Percentiles rank a stretch among this genome's conserved stretches.
Evolutionary conservation across 768 basidiomycete species (phyloP).

Genomic region (Hemileccinum rubropunctum): DNA sequence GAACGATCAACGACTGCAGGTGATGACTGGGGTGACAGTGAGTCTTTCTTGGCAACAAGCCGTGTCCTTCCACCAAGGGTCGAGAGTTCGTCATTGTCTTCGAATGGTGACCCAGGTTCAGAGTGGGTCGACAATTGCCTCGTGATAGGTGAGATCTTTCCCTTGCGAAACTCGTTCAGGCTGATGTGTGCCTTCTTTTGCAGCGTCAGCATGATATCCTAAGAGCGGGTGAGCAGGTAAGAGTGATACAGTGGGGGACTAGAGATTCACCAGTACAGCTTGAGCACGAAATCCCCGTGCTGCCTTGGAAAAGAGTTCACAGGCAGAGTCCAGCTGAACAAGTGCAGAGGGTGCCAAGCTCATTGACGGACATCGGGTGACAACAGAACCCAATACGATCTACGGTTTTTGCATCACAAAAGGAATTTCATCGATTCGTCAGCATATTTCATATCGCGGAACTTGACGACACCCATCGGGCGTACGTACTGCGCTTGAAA

Average conservation of each 20-base stretch:
- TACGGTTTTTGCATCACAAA: slow-evolving; percentile 7
- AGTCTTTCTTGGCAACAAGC: slow-evolving; percentile 60
- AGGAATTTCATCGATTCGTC: slow-evolving; percentile 10
- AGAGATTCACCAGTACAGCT: slow-evolving; percentile 55
- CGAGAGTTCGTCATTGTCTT: slow-evolving; percentile 62
- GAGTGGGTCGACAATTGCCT: slow-evolving; percentile 31
- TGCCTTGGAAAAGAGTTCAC: slow-evolving; percentile 69
- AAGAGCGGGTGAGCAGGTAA: slow-evolving; percentile 11
- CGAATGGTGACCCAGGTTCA: slow-evolving; percentile 43
- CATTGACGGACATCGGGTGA: slow-evolving; percentile 77
- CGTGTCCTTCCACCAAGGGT: slow-evolving; percentile 66
- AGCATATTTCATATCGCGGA: slow-evolving; percentile 14
- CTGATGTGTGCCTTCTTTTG: slow-evolving; percentile 65
- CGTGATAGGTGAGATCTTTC: slow-evolving; percentile 46
- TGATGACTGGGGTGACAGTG: slow-evolving; percentile 47
- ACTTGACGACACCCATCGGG: slow-evolving; percentile 1
- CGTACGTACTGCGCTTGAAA: slow-evolving; percentile 60
- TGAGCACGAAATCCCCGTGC: slow-evolving; percentile 63
- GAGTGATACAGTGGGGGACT: neutral
- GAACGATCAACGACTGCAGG: slow-evolving; percentile 52
- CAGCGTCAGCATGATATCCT: slow-evolving; percentile 64
- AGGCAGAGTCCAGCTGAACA: slow-evolving; percentile 70
- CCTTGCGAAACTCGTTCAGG: slow-evolving; percentile 61
- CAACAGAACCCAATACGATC: slow-evolving; percentile 74
- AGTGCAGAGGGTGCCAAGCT: slow-evolving; percentile 74